Percentiles rank a stretch among this genome's conserved stretches.
Conservation (phyloP, 192 early-diverging fungal genomes). For the Pilaira anomala region DNA sequence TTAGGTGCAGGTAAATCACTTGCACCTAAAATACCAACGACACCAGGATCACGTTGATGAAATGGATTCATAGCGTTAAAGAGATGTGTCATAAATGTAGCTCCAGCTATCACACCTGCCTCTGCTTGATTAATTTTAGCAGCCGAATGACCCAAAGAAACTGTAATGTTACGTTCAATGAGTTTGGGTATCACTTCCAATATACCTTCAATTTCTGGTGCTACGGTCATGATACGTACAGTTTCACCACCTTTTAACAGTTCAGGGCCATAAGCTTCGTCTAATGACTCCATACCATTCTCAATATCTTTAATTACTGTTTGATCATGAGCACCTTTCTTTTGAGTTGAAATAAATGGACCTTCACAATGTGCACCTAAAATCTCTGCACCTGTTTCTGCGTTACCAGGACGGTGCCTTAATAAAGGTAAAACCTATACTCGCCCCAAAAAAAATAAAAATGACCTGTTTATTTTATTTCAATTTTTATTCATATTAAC, state of each 20-base stretch:
- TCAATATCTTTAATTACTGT: slow-evolving; percentile 43
- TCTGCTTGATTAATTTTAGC: slow-evolving; percentile 66
- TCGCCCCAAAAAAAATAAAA: background rate
- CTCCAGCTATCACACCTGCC: slow-evolving; percentile 58
- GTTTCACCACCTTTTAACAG: slow-evolving; percentile 37
- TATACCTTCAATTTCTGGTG: slow-evolving; percentile 75
- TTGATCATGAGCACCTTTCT: slow-evolving; percentile 77
- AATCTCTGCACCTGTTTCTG: slow-evolving; percentile 62
- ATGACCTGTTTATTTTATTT: background rate
- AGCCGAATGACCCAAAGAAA: slow-evolving; percentile 69
- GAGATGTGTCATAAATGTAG: slow-evolving; percentile 74
- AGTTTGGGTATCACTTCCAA: slow-evolving; percentile 63
- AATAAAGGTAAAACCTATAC: slow-evolving; percentile 63
- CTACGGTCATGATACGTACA: slow-evolving; percentile 71
- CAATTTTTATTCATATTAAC: background rate
- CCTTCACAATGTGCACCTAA: slow-evolving; percentile 71
- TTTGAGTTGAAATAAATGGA: slow-evolving; percentile 57
- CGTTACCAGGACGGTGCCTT: slow-evolving; percentile 60
- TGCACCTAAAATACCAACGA: slow-evolving; percentile 71
- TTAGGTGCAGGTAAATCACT: slow-evolving; percentile 34
- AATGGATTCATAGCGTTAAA: slow-evolving; percentile 84
- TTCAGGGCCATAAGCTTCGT: slow-evolving; percentile 69
- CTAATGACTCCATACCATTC: slow-evolving; percentile 62
- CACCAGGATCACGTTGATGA: slow-evolving; percentile 83
- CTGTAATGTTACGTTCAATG: slow-evolving; percentile 59